A percentile compares a stretch with the other conserved stretches of the same genome.
Conservation (phyloP, 805 yeast species). For the Metschnikowia dekortorum region DNA sequence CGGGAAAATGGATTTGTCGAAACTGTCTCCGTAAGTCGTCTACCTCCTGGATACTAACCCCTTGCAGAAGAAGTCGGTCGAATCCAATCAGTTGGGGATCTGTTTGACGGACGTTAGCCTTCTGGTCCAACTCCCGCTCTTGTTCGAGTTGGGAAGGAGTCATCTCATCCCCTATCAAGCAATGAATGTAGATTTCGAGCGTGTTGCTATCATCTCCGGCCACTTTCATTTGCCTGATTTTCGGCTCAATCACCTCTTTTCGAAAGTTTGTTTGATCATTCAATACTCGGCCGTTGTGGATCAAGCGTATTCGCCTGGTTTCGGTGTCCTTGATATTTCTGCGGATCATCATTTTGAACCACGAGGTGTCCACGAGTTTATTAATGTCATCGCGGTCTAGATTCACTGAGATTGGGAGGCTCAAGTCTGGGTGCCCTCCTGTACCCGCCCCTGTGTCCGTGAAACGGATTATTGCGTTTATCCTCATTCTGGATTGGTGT, state of each 20-base stretch:
- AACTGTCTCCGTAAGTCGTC: slow-evolving; percentile 71
- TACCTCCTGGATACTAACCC: slow-evolving; percentile 77
- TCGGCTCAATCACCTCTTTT: slow-evolving; percentile 42
- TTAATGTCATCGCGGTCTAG: slow-evolving; percentile 29
- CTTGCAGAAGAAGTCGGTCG: slow-evolving; percentile 77
- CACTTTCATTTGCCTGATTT: slow-evolving; percentile 16
- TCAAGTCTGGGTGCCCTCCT: slow-evolving; percentile 22
- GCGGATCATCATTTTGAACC: slow-evolving; percentile 31
- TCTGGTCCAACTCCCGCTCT: slow-evolving; percentile 55
- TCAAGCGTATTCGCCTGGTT: slow-evolving; percentile 52
- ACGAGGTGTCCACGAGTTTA: slow-evolving; percentile 25
- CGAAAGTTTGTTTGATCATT: slow-evolving; percentile 52
- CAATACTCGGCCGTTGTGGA: slow-evolving; percentile 65
- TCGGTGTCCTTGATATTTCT: slow-evolving; percentile 14
- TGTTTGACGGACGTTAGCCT: slow-evolving; percentile 41
- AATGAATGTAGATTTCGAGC: slow-evolving; percentile 60
- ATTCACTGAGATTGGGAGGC: slow-evolving; percentile 26
- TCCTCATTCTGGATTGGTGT: slow-evolving; percentile 18
- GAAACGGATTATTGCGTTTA: slow-evolving; percentile 26
- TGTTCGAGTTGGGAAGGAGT: slow-evolving; percentile 50
- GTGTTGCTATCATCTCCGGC: slow-evolving; percentile 8
- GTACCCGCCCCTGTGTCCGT: slow-evolving; percentile 23
- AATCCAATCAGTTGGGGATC: slow-evolving; percentile 75
- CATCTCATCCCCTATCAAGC: slow-evolving; percentile 68
- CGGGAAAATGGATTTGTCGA: slow-evolving; percentile 57